Base-by-base conservation (phyloP, 2,329 filamentous ascomycete species). In the Colletotrichum sansevieriae region DNA sequence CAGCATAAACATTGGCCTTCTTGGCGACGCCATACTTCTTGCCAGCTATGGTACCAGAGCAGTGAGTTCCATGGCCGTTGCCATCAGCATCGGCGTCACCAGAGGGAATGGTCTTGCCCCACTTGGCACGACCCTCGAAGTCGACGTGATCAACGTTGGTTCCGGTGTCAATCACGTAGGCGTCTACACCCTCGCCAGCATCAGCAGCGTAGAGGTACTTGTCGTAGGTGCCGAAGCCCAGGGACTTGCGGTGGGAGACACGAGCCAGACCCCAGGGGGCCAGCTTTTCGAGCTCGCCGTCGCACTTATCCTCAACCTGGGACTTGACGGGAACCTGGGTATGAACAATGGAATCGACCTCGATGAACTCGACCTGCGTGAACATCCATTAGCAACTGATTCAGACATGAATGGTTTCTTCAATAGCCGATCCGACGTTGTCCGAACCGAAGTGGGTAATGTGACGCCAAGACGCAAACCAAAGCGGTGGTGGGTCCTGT, bases 21-120 rank as follows among this genome's bases (percentile, higher is more conserved):
- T 99, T 99, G 80, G 96, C 95, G 72, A 99, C 96, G 89, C 96
- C 96, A 79, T 97, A 99, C 87, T 97, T 98, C 90, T 96, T 97
- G 80, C 97, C 96, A 73, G 93, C 96, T 76, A 99, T 91, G 71
- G 97, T 99, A 76, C 96, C 96, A 72, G 96, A 98, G 90, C 96
- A 99, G 88, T 99, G 96, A 77, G 96, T 99, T 76, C 96, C 96
- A 86, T 99, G 96, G 71, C 96, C 96, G 77, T 99, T 99, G 81
- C 96, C 96, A 83, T 99, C 96, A 75, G 89, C 87, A 78, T 99
- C 96, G 58, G 87, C 91, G 78, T 99, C 95, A 71, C 90, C 91
- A 55, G 81, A 74, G 71, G 97, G 97, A 75, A 99, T 95, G 74
- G 96, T 99, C 90, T 97, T 96, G 80, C 96, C 96, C 96, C 96